Conservation (phyloP, 306 rosid genomes). For the Vachellia pachyceras region DNA sequence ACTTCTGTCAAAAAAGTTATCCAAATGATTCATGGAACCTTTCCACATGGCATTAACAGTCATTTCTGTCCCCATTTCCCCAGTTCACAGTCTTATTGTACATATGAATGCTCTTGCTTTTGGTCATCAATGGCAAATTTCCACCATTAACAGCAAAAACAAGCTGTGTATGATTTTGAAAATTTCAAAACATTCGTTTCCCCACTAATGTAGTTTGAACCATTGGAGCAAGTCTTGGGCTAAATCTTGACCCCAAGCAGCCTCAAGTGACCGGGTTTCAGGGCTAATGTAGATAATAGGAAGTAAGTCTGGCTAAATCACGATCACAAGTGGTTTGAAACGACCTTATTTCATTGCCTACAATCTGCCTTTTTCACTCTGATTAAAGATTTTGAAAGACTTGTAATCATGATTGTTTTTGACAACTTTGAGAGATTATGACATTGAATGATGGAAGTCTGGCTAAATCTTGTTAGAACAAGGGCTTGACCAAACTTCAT, state of each 20-base stretch:
- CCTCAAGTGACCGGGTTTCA: not conserved
- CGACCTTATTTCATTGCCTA: not conserved
- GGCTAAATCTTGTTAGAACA: not conserved
- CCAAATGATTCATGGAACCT: not conserved
- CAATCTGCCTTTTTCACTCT: not conserved
- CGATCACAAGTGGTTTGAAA: not conserved
- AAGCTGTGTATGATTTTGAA: not conserved
- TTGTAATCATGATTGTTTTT: not conserved
- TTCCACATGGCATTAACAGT: not conserved
- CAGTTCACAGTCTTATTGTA: not conserved
- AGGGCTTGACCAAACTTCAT: not conserved
- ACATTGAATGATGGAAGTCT: not conserved
- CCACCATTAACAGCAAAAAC: not conserved
- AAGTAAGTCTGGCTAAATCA: not conserved
- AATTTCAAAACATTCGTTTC: not conserved
- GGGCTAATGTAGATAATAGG: not conserved
- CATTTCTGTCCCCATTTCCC: not conserved
- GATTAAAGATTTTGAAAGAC: not conserved
- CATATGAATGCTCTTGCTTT: not conserved
- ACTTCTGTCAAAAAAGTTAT: not conserved
- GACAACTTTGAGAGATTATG: not conserved
- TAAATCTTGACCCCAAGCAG: not conserved
- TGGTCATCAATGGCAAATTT: not conserved
- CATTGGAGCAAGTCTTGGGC: not conserved
- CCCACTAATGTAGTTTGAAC: not conserved